These are phyloP conservation scores for Aspergillus homomorphus DNA, from an alignment of 495 filamentous ascomycete species.

Conservation along the genomic window DNA sequence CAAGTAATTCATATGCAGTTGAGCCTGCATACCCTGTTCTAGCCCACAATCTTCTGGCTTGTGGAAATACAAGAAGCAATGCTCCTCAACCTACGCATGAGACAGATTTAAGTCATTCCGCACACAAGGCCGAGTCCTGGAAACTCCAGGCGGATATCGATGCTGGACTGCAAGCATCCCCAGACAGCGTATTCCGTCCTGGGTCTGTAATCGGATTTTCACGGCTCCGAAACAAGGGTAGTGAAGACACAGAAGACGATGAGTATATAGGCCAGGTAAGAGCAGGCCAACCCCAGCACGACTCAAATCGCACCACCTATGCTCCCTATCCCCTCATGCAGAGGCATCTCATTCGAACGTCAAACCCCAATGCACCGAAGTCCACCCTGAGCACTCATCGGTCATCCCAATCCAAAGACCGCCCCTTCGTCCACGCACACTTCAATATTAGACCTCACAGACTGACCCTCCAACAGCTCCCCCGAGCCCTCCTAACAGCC, in stretches of 20 bases:
- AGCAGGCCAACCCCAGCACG: not conserved
- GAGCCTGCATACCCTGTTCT: constrained; percentile 38
- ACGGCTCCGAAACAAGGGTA: constrained; percentile 24
- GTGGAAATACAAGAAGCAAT: not conserved
- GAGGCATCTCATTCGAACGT: not conserved
- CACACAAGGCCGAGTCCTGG: constrained; percentile 21
- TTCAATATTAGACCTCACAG: no score
- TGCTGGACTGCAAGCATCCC: constrained; percentile 19
- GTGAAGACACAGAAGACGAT: constrained; percentile 26
- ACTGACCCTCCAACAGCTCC: constrained; percentile 14
- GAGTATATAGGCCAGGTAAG: constrained; percentile 37
- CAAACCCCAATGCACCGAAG: not conserved
- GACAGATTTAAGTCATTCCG: not conserved
- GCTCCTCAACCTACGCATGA: not conserved
- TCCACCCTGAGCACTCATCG: not conserved
- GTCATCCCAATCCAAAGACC: not conserved
- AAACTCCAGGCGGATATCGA: constrained; percentile 31
- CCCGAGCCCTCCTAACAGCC: constrained; percentile 23
- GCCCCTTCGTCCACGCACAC: no score
- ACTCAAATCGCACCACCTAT: not conserved
- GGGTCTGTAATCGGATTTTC: constrained; percentile 41
- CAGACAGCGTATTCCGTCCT: constrained; percentile 26
- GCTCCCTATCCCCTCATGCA: not conserved
- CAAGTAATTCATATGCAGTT: constrained; percentile 23
- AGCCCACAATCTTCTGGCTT: constrained; percentile 31